Percentiles rank a stretch among this genome's conserved stretches.
These are phyloP conservation scores for Scheffersomyces segobiensis DNA, from an alignment of 1,139 yeast species.

Conservation along the genomic window DNA sequence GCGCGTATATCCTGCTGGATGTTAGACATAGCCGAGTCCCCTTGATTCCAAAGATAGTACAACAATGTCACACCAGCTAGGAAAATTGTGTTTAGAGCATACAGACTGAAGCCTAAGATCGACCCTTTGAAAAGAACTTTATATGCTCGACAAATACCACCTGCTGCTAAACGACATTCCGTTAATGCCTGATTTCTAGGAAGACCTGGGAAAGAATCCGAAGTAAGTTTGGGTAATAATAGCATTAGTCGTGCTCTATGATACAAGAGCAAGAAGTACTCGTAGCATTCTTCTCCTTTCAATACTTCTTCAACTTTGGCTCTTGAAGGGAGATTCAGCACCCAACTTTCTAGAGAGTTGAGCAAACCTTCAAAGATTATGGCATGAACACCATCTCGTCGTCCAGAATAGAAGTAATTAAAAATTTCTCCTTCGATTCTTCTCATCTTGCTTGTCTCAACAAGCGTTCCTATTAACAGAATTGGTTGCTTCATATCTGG, in stretches of 20 bases:
- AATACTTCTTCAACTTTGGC: not conserved
- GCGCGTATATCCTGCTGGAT: not conserved
- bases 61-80: not conserved
- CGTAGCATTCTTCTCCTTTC: not conserved
- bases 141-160: not conserved
- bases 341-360: not conserved
- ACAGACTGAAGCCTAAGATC: not conserved
- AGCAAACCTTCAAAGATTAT: not conserved
- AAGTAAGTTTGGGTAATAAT: not conserved
- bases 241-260: not conserved
- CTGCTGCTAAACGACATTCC: not conserved
- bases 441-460: not conserved
- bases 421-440: not conserved
- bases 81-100: not conserved
- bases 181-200: not conserved
- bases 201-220: not conserved
- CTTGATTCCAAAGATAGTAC: not conserved
- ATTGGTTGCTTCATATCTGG: not conserved
- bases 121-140: not conserved
- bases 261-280: not conserved
- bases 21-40: not conserved
- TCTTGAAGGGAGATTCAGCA: not conserved
- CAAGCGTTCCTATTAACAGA: not conserved
- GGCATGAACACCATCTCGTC: not conserved
- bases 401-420: not conserved